Conservation (phyloP, 2,329 filamentous ascomycete genomes). For the Dactylellina sp. region DNA sequence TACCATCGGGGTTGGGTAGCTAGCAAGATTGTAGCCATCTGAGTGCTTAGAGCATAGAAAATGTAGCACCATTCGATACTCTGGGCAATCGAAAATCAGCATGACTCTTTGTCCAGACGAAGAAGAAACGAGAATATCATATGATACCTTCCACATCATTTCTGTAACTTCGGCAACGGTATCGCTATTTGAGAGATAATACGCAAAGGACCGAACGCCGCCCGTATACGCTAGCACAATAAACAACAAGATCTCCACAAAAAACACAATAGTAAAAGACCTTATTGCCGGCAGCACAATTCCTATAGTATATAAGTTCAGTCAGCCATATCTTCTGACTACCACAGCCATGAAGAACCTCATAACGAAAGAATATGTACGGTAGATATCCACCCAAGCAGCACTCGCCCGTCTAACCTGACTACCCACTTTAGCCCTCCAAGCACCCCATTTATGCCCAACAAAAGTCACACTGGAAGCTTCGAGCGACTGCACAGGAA, state of each 20-base stretch:
- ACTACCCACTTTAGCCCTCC: conserved; percentile 63
- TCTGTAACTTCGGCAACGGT: conserved; percentile 72
- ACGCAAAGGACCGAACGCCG: conserved; percentile 72
- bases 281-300: conserved; percentile 69
- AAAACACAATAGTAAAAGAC: conserved; percentile 69
- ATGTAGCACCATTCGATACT: conserved; percentile 76
- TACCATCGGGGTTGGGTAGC: conserved; percentile 76
- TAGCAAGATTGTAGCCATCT: conserved; percentile 74
- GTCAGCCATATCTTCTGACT: no score
- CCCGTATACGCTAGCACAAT: conserved; percentile 71
- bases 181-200: conserved; percentile 71
- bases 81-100: conserved; percentile 59
- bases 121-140: background rate
- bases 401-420: conserved; percentile 61
- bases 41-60: conserved; percentile 74
- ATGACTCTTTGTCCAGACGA: background rate
- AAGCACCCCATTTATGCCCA: conserved; percentile 74
- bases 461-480: conserved; percentile 74
- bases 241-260: conserved; percentile 73
- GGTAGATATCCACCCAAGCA: conserved; percentile 61
- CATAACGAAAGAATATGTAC: conserved; percentile 58
- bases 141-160: conserved; percentile 72
- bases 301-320: conserved; percentile 56
- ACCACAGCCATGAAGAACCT: no score
- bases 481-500: conserved; percentile 76